These are phyloP conservation scores for Salix purpurea DNA, from an alignment of 345 rosid species.

Conservation along the genomic window DNA sequence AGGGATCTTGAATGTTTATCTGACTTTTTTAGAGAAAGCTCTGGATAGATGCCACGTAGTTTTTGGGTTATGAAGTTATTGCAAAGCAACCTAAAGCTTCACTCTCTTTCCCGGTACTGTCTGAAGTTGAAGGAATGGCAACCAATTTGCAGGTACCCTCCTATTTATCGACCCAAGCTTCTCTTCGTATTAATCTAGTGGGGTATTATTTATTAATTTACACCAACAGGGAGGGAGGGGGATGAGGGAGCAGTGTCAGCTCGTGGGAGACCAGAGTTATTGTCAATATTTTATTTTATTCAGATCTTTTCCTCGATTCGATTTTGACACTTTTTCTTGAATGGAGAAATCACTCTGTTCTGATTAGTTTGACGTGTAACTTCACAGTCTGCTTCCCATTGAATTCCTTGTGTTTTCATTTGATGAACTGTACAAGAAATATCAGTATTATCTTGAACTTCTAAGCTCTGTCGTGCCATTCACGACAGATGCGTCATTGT, in stretches of 20 bases:
- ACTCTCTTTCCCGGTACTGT: background rate
- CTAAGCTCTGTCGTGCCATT: background rate
- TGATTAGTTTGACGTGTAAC: background rate
- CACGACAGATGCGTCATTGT: background rate
- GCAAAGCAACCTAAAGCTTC: background rate
- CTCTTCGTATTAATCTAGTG: background rate
- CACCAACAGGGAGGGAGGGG: constrained; percentile 5
- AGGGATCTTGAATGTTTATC: constrained; percentile 9
- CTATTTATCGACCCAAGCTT: constrained; percentile 12
- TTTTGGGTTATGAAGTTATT: background rate
- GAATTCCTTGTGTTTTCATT: too few species aligned
- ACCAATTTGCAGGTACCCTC: background rate
- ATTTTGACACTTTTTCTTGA: background rate
- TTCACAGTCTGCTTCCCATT: too few species aligned
- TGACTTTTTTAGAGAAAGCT: constrained; percentile 17
- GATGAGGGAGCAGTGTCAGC: background rate
- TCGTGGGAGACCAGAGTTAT: background rate
- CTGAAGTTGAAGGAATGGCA: constrained; percentile 10
- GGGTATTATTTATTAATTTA: background rate
- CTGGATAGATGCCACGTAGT: constrained; percentile 15
- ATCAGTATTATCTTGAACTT: background rate
- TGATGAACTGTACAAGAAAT: too few species aligned
- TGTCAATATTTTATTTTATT: background rate
- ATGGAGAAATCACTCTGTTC: background rate
- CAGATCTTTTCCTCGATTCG: background rate